Base-by-base conservation (phyloP, 2,329 filamentous ascomycete genomes). In the Hirsutella minnesotensis region DNA sequence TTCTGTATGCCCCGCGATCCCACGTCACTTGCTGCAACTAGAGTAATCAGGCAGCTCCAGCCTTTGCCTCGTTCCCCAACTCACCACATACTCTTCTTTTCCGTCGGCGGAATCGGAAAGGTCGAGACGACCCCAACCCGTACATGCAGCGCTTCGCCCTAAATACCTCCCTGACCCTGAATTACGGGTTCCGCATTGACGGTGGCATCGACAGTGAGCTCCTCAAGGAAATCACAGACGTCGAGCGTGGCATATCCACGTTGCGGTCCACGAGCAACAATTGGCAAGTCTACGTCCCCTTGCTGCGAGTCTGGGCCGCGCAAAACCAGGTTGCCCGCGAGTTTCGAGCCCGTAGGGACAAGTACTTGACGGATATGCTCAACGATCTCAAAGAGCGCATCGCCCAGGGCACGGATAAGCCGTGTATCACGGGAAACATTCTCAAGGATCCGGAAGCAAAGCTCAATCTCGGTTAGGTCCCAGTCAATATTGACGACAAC, bases 251-350 rank as follows among this genome's bases (percentile, higher is more conserved):
- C 5, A 79, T 92, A 19, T 82, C 79, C 42, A 85, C 85, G 51
- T 83, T 89, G 55, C 68, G 86, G 39, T 83, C 77, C 21, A 90
- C 84, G 0, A 86, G 81, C 52, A 86, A n/a, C n/a, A n/a, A 92
- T 57, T 86, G 83, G 77, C 82, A 86, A 54, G 86, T 92, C 54
- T 90, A 90, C 50, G 76, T 92, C n/a, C 84, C 86, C 0, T 53
- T 89, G 5, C 57, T 92, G 46, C 72, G 86, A 22, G 58, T 87
- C 3, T 72, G 77, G 49, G 73, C 78, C 3, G 75, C 69, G 24
- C 72, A 72, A 48, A 86, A 77, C 53, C 67, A 68, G 3, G 72
- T 77, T 39, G 82, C 84, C 0, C 63, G 72, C 9, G 75, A 79
- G 46, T 80, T 60, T 73, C 83, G 31, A 64, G 66, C n/a, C n/a